These are phyloP conservation scores for Vachellia collinsii DNA, from an alignment of 306 rosid species.

Conservation along the genomic window DNA sequence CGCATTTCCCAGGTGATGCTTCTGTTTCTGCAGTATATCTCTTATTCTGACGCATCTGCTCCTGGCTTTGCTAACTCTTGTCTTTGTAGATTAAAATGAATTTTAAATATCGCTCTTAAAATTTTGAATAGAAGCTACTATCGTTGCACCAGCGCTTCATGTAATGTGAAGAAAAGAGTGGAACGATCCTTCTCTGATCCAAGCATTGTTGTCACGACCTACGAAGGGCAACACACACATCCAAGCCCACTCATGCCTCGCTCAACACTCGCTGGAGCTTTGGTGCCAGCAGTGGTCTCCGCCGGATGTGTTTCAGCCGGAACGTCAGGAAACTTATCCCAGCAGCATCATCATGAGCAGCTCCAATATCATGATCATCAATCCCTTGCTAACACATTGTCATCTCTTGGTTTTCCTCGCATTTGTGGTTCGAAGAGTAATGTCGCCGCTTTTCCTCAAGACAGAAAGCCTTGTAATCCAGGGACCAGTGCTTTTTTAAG, in stretches of 20 bases:
- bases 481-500: slow-evolving; percentile 35
- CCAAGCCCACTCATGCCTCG: slow-evolving; percentile 77
- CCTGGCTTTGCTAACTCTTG: neutral
- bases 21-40: neutral
- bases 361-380: slow-evolving; percentile 43
- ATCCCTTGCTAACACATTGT: slow-evolving; percentile 38
- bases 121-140: slow-evolving; percentile 71
- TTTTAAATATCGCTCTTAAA: neutral
- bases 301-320: slow-evolving; percentile 25
- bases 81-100: neutral
- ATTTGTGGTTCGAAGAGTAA: slow-evolving; percentile 25
- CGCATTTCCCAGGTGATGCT: slow-evolving; percentile 81
- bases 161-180: slow-evolving; percentile 91
- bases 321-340: slow-evolving; percentile 36
- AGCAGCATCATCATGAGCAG: slow-evolving; percentile 29
- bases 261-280: slow-evolving; percentile 41
- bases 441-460: slow-evolving; percentile 40
- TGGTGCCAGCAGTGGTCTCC: slow-evolving; percentile 13
- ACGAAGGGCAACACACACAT: slow-evolving; percentile 92
- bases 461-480: slow-evolving; percentile 49
- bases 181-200: slow-evolving; percentile 84
- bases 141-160: slow-evolving; percentile 88
- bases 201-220: slow-evolving; percentile 80
- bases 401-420: slow-evolving; percentile 39
- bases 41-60: neutral